Evolutionary conservation across 2,329 filamentous ascomycete genomes (phyloP).

Genomic region (Phyllachora maydis): DNA sequence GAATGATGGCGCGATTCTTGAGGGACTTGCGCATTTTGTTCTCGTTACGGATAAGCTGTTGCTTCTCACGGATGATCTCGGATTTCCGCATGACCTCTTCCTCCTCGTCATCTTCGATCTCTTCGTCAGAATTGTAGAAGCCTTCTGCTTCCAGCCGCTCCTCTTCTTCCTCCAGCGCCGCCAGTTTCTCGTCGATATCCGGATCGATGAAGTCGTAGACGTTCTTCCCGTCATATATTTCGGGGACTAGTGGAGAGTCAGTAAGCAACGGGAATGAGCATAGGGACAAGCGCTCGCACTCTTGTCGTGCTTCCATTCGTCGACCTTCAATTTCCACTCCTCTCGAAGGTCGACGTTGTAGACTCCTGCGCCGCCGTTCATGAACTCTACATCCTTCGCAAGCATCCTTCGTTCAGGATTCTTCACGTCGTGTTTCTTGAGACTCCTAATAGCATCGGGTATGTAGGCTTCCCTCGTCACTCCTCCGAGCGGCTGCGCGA

Average conservation of each 20-base stretch:
- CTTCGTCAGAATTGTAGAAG: constrained; percentile 72
- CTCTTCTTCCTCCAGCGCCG: constrained; percentile 85
- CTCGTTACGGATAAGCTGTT: constrained; percentile 78
- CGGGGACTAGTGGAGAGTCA: constrained; percentile 50
- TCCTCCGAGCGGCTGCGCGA: constrained; percentile 79
- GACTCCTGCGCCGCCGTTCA: constrained; percentile 87
- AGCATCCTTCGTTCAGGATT: constrained; percentile 70
- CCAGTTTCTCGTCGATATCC: constrained; percentile 85
- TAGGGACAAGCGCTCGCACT: no score
- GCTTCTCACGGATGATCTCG: constrained; percentile 88
- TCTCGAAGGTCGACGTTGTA: constrained; percentile 85
- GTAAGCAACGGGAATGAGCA: constrained; percentile 16
- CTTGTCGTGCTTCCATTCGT: constrained; percentile 91
- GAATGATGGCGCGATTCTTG: constrained; percentile 92
- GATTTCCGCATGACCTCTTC: constrained; percentile 81
- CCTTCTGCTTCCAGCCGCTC: constrained; percentile 80
- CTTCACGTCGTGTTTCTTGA: constrained; percentile 75
- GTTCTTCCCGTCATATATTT: constrained; percentile 88
- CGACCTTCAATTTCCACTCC: constrained; percentile 71
- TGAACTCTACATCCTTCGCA: constrained; percentile 72
- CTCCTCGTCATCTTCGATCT: constrained; percentile 74
- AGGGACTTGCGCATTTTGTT: constrained; percentile 87
- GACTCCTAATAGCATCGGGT: constrained; percentile 60
- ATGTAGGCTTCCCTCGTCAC: constrained; percentile 65
- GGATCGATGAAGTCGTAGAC: constrained; percentile 95